Conservation (phyloP, 495 filamentous ascomycete species). For the Amniculicola lignicola region DNA sequence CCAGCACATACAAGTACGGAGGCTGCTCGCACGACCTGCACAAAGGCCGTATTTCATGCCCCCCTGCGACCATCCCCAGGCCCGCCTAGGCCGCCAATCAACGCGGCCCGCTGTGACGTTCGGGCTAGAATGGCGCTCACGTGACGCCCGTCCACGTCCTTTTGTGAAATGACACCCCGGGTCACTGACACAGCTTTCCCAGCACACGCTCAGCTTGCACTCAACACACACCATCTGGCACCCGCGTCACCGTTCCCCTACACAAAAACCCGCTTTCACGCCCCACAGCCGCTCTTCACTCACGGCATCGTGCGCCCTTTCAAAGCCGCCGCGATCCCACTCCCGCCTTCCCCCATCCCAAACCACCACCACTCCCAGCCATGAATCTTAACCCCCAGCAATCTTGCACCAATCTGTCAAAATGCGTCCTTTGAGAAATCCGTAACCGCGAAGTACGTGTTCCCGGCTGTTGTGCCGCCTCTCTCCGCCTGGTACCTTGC, state of each 20-base stretch:
- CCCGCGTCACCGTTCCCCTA: background rate
- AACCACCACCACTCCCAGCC: background rate
- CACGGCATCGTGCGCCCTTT: conserved; percentile 1
- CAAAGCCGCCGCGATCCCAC: background rate
- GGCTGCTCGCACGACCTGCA: too few relatives aligned
- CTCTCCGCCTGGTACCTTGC: too few relatives aligned
- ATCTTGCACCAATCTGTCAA: conserved; percentile 1
- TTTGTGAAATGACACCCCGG: too few relatives aligned
- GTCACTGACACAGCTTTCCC: too few relatives aligned
- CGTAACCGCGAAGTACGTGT: conserved; percentile 28
- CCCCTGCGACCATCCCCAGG: too few relatives aligned
- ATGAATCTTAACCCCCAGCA: conserved; percentile 26
- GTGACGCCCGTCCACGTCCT: too few relatives aligned
- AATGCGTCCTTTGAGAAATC: conserved; percentile 25
- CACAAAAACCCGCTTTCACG: background rate
- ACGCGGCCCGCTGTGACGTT: background rate
- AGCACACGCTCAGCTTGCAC: too few relatives aligned
- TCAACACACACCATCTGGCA: background rate
- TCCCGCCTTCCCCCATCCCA: background rate
- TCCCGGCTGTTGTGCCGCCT: background rate
- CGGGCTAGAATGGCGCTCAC: too few relatives aligned
- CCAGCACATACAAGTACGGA: too few relatives aligned
- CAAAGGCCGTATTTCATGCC: too few relatives aligned
- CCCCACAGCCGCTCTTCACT: background rate
- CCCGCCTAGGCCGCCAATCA: background rate